A percentile compares a stretch with the other conserved stretches of the same genome.
These are phyloP conservation scores for Clathrospora elynae DNA, from an alignment of 2,329 filamentous ascomycete species.

Conservation along the genomic window DNA sequence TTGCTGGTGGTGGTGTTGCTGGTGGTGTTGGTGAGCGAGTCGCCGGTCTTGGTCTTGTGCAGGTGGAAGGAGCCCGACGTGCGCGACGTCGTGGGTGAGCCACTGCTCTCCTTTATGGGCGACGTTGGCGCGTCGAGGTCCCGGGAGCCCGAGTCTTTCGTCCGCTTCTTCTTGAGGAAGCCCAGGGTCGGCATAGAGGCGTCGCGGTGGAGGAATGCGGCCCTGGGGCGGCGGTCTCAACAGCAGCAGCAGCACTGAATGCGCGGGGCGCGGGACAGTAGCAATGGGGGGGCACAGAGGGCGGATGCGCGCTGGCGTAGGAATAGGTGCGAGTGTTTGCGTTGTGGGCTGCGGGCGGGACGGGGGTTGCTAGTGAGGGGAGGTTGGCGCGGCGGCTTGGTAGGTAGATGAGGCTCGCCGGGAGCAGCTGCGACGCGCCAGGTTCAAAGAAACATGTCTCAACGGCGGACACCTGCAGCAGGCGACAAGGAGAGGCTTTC, in stretches of 20 bases:
- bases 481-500: too few relatives aligned
- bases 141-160: slow-evolving; percentile 76
- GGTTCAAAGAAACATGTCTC: slow-evolving; percentile 10
- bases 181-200: slow-evolving; percentile 86
- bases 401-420: slow-evolving; percentile 11
- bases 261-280: slow-evolving; percentile 1
- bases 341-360: slow-evolving; percentile 11
- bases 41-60: slow-evolving; percentile 39
- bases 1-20: slow-evolving; percentile 7
- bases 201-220: slow-evolving; percentile 26
- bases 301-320: slow-evolving; percentile 7
- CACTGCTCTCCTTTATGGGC: slow-evolving; percentile 61
- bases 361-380: slow-evolving; percentile 10
- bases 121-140: slow-evolving; percentile 70
- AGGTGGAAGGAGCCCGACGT: slow-evolving; percentile 38
- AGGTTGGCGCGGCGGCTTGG: slow-evolving; percentile 10
- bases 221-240: slow-evolving; percentile 19
- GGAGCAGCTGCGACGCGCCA: slow-evolving; percentile 4
- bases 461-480: neutral
- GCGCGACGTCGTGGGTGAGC: slow-evolving; percentile 43
- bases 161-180: slow-evolving; percentile 98
- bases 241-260: slow-evolving; percentile 6
- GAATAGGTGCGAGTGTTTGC: slow-evolving; percentile 7
- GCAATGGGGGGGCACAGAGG: slow-evolving; percentile 2
- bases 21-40: slow-evolving; percentile 27